Conservation (phyloP, 257 asterid species). For the Osmanthus fragrans region DNA sequence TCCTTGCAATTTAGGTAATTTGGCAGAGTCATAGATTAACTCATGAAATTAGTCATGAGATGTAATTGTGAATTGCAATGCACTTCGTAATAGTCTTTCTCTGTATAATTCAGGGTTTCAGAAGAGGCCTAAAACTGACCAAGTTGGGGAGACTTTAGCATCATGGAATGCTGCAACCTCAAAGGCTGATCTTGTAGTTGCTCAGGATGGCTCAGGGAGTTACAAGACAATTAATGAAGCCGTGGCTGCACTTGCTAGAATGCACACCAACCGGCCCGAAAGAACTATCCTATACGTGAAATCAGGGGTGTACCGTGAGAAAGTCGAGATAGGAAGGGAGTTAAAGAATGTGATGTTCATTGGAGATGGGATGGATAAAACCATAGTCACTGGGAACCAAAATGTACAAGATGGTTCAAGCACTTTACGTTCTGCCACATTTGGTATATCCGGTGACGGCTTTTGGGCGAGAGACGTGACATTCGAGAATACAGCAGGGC, state of each 20-base stretch:
- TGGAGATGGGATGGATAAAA: conserved; percentile 77
- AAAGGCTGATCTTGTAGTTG: conserved; percentile 58
- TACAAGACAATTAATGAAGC: conserved; percentile 64
- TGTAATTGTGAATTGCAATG: too few species aligned
- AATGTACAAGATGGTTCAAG: conserved; percentile 48
- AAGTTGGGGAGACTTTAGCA: conserved; percentile 34
- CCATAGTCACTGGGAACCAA: conserved; percentile 49
- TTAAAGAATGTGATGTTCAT: conserved; percentile 59
- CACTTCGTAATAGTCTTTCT: neutral
- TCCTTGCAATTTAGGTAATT: too few species aligned
- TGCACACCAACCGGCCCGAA: conserved; percentile 28
- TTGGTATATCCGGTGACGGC: conserved; percentile 59
- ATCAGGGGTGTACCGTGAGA: conserved; percentile 56
- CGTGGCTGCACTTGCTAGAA: conserved; percentile 37
- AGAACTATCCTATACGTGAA: conserved; percentile 54
- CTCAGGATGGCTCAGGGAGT: conserved; percentile 74
- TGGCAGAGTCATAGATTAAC: too few species aligned
- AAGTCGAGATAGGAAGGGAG: conserved; percentile 42
- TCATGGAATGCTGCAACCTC: conserved; percentile 50
- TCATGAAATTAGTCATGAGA: too few species aligned
- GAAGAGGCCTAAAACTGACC: conserved; percentile 22
- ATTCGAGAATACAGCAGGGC: conserved; percentile 71
- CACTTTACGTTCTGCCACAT: conserved; percentile 60
- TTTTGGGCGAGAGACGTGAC: conserved; percentile 85
- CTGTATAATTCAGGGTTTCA: neutral